Evolutionary conservation across 2,329 filamentous ascomycete genomes (phyloP).

Genomic region (Lachnellula subtilissima): DNA sequence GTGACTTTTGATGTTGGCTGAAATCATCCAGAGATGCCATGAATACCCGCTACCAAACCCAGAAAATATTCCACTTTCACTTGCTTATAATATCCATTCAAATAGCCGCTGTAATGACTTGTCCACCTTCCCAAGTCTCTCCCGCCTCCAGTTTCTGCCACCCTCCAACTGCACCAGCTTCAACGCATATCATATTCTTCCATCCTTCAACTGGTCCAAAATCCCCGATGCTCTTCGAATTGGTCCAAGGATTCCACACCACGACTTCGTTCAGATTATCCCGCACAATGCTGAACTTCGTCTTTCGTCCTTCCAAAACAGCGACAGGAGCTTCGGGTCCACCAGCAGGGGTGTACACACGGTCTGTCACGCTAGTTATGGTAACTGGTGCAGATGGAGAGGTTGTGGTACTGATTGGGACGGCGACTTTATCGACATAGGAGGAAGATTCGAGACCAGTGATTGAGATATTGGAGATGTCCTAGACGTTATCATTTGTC

Average conservation of each 20-base stretch:
- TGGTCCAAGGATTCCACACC: slow-evolving; percentile 95
- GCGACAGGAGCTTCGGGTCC: slow-evolving; percentile 54
- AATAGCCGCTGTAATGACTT: slow-evolving; percentile 16
- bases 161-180: slow-evolving; percentile 75
- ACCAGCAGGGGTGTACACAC: slow-evolving; percentile 72
- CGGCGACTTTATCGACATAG: slow-evolving; percentile 81
- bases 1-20: not conserved
- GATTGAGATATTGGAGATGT: slow-evolving; percentile 70
- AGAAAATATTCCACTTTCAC: not conserved
- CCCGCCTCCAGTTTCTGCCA: slow-evolving; percentile 85
- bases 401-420: slow-evolving; percentile 52
- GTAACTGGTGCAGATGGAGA: slow-evolving; percentile 54
- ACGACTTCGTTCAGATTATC: slow-evolving; percentile 86
- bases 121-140: slow-evolving; percentile 57
- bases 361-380: slow-evolving; percentile 78
- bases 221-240: slow-evolving; percentile 75
- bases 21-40: not conserved
- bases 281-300: slow-evolving; percentile 68
- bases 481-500: slow-evolving; percentile 44
- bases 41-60: not conserved
- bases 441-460: slow-evolving; percentile 69
- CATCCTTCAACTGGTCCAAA: slow-evolving; percentile 87
- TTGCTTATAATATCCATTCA: not conserved
- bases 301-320: slow-evolving; percentile 58
- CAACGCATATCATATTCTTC: slow-evolving; percentile 90